Evolutionary conservation across 306 rosid genomes (phyloP), one percentile per base, ranked within the genome.

Genomic region (Cicer arietinum): DNA sequence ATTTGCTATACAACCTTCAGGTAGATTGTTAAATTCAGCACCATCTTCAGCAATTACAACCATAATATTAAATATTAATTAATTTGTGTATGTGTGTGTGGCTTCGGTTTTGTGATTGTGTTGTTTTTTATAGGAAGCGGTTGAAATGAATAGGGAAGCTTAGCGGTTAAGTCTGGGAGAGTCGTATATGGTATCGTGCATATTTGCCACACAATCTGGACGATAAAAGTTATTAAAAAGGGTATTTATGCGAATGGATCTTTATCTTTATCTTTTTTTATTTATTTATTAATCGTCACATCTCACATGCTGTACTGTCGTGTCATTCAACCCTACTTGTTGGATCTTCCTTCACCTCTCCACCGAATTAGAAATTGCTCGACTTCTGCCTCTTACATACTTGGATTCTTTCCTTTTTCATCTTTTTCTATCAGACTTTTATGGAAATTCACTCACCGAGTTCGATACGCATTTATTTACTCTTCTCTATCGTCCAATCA

Each of bases 1-100:
- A 41, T 76, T 63, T 16, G 92, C 91, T 5, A 94, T 82, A 81
- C 97, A 94, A 0, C 80, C 94, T 77, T 88, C 96, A 0, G 98
- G 97, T 0, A 91, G 80, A 0, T 58, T 70, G 51, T 79, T 45
- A 37, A 92, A 76, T 20, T 75, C 85, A 67, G 40, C 14, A 13
- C 7, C n/a, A 7, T 66, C 69, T 12, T 4, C 61, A 7, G 12
- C 44, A 7, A 60, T 11, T 35, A 60, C 11, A 7, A 60, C 67
- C 37, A 25, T 25, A 25, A 25, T 25, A 25, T 22, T 1, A 20
- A 20, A 14, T 22, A 22, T 25, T 25, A 25, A 25, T 25, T 2
- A 2, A 4, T 30, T 0, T 30, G 4, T 30, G 35, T 30, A 3
- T 30, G 46, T 42, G 8, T 42, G 8, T 42, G 46, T 20, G 22